phyloP scores from a whole-genome alignment of 73 alveolate species.

The Paramecium caudatum region DNA sequence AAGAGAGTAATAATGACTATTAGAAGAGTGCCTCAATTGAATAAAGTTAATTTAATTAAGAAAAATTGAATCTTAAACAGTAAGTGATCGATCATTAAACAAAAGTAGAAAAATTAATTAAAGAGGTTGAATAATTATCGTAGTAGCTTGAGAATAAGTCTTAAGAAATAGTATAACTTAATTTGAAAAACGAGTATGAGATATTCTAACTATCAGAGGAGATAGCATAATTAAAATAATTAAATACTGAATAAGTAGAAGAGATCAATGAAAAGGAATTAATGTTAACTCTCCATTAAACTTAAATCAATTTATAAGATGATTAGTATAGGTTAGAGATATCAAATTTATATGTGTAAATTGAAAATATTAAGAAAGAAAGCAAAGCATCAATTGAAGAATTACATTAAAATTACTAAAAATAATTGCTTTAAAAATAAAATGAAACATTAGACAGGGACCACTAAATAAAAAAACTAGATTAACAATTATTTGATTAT shows the following conservation, averaged over 20 bases:
- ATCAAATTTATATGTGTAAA: not conserved
- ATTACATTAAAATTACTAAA: not conserved
- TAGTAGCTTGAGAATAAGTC: not conserved
- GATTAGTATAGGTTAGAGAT: conserved; percentile 13
- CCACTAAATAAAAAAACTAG: not conserved
- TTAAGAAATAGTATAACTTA: not conserved
- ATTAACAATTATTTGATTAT: conserved; percentile 11
- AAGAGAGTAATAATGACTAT: conserved; percentile 23
- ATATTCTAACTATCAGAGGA: conserved; percentile 17
- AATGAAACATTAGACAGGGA: not conserved
- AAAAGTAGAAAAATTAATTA: not conserved
- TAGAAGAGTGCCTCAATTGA: conserved; percentile 10
- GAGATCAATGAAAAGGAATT: conserved; percentile 25
- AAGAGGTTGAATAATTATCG: not conserved
- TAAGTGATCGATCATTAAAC: not conserved
- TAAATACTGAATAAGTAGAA: conserved; percentile 15
- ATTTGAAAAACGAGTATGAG: conserved; percentile 21
- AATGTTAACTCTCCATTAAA: not conserved
- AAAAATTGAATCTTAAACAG: not conserved
- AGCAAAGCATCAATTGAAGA: not conserved
- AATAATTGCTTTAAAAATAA: not conserved
- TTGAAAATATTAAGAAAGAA: not conserved
- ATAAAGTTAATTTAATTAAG: conserved; percentile 10
- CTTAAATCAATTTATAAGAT: conserved; percentile 25
- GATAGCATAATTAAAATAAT: not conserved